These are phyloP conservation scores for Oleoguttula mirabilis DNA, from an alignment of 495 filamentous ascomycete genomes.

Conservation along the genomic window DNA sequence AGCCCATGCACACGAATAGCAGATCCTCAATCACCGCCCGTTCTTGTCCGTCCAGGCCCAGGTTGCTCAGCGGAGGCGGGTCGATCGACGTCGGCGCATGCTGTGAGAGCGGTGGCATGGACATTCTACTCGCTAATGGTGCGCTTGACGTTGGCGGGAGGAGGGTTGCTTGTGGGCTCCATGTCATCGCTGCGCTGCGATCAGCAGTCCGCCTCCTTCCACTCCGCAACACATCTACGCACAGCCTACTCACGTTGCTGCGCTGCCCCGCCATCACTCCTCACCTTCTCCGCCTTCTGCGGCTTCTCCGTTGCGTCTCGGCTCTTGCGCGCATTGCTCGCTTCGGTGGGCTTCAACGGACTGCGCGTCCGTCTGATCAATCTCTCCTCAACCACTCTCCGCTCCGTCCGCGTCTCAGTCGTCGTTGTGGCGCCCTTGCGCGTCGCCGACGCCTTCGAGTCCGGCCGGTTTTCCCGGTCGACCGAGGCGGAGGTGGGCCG, in stretches of 20 bases:
- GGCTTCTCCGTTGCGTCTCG: conserved; percentile 1
- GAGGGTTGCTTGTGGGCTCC: conserved; percentile 73
- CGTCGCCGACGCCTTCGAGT: conserved; percentile 8
- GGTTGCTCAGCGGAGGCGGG: conserved; percentile 55
- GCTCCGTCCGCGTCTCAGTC: conserved; percentile 13
- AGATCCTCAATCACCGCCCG: conserved; percentile 78
- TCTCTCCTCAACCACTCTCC: conserved; percentile 8
- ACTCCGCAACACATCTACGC: conserved; percentile 8
- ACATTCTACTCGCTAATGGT: conserved; percentile 75
- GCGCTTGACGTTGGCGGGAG: conserved; percentile 69
- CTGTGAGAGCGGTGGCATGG: conserved; percentile 66
- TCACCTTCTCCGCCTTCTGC: conserved; percentile 9
- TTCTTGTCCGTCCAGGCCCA: conserved; percentile 74
- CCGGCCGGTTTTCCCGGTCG: conserved; percentile 7
- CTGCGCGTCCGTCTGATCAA: conserved; percentile 9
- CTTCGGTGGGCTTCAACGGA: conserved; percentile 5
- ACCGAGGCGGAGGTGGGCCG: conserved; percentile 7
- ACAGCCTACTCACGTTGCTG: conserved; percentile 9
- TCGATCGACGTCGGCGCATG: conserved; percentile 57
- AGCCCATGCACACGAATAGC: conserved; percentile 95
- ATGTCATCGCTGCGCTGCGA: conserved; percentile 34
- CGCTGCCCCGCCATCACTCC: not conserved
- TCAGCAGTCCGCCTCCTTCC: conserved; percentile 14
- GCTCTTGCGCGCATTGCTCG: conserved; percentile 6
- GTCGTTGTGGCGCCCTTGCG: conserved; percentile 11